A percentile compares a stretch with the other conserved stretches of the same genome.
These are phyloP conservation scores for Penicillium sp. DNA, from an alignment of 2,329 filamentous ascomycete species.

Conservation along the genomic window DNA sequence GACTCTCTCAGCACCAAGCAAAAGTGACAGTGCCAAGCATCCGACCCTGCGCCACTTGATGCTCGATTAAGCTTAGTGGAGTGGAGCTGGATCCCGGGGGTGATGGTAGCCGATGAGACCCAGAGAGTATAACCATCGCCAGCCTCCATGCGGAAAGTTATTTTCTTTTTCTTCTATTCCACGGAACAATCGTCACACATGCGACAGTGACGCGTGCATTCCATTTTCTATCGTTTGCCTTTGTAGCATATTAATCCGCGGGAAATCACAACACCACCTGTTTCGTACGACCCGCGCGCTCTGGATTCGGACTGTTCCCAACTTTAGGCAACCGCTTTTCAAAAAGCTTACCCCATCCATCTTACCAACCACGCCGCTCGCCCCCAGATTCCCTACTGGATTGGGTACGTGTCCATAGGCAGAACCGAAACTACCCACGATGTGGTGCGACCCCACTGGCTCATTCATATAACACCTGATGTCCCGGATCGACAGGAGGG, in stretches of 20 bases:
- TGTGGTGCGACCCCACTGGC: not conserved
- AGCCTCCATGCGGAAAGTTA: not conserved
- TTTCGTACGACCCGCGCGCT: not conserved
- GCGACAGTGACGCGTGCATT: not conserved
- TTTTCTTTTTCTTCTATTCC: not conserved
- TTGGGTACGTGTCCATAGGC: not conserved
- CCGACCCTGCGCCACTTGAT: not conserved
- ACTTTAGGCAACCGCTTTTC: conserved; percentile 9
- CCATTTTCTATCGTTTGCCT: not conserved
- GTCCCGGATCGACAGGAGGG: conserved; percentile 1
- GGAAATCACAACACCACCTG: not conserved
- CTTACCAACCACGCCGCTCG: conserved; percentile 1
- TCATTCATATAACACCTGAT: conserved; percentile 1
- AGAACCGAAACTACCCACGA: not conserved
- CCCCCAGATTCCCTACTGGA: not conserved
- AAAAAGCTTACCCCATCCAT: not conserved
- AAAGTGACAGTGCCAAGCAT: not conserved
- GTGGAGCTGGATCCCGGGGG: not conserved
- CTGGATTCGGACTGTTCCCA: not conserved
- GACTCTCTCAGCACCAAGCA: not conserved
- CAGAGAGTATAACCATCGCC: not conserved
- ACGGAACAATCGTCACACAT: not conserved
- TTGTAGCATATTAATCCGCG: not conserved
- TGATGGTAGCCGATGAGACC: not conserved
- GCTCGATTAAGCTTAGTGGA: not conserved